Base-by-base conservation (phyloP, 129 eudicot genomes). In the Artemisia tridentata region DNA sequence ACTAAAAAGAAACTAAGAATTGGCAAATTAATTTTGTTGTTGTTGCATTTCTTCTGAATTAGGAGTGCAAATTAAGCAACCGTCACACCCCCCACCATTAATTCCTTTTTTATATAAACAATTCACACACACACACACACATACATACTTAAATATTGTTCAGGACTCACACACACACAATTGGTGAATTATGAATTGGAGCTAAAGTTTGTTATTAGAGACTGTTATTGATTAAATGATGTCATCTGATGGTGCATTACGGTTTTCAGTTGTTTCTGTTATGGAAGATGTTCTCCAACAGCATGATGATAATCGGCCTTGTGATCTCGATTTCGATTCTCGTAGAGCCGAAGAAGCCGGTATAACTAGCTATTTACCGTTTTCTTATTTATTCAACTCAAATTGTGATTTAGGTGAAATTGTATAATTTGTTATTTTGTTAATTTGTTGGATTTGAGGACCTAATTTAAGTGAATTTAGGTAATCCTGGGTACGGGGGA, bases 261-360 rank as follows among this genome's bases (percentile, higher is more conserved):
- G 86, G 64, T 88, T 95, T 73, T 88, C 96, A 11, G 88, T 84
- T 75, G 96, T 91, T 52, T 85, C 92, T 11, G 97, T 95, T 21
- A 93, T 95, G 80, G 99, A 95, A 72, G 89, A 84, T 88, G 97
- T 95, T 86, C 96, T 95, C 79, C 99, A 95, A 48, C 99, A 88
- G 57, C 99, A 90, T 59, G 96, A 85, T 38, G 0, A 38, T 31
- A 5, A 65, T 45, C 80, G 85, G 65, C 79, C 84, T 7, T 80
- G 81, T 49, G 87, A 82, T 60, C 85, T 95, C 20, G 96, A 95
- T 86, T 90, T 90, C 53, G 99, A 95, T 18, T 88, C 96, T 27
- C 91, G 99, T 12, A 73, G 97, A 76, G 99, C 99, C 1, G 93
- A 95, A 68, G 99, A 90, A 80, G 97, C 99, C 31, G 97, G 99